These are phyloP conservation scores for Microcos paniculata DNA, from an alignment of 345 rosid genomes.

Conservation along the genomic window DNA sequence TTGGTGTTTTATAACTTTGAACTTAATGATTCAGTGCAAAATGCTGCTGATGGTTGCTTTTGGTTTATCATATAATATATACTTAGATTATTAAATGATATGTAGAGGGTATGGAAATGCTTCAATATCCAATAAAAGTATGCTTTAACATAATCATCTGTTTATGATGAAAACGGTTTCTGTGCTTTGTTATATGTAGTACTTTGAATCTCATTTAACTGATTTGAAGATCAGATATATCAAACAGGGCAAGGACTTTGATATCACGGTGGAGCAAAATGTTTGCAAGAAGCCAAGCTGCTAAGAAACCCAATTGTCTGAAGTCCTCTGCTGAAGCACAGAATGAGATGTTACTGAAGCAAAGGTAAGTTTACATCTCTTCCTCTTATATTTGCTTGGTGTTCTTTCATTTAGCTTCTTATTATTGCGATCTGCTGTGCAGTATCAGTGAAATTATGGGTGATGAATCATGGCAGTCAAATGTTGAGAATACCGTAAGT, in stretches of 20 bases:
- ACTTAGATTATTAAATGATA: not conserved
- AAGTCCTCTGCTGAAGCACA: slow-evolving; percentile 53
- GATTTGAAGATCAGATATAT: slow-evolving; percentile 99
- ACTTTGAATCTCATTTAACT: slow-evolving; percentile 71
- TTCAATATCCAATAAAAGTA: not conserved
- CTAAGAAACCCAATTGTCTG: slow-evolving; percentile 67
- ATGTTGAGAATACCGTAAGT: slow-evolving; percentile 58
- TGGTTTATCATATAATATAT: too few species aligned
- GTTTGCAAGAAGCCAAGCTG: slow-evolving; percentile 70
- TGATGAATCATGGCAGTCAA: slow-evolving; percentile 55
- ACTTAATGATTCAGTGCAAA: not conserved
- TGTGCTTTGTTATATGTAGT: slow-evolving; percentile 17
- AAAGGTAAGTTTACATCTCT: slow-evolving; percentile 57
- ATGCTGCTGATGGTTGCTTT: not conserved
- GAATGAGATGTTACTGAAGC: slow-evolving; percentile 71
- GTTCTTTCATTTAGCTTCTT: slow-evolving; percentile 25
- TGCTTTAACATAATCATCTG: not conserved
- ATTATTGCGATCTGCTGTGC: slow-evolving; percentile 35
- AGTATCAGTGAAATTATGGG: slow-evolving; percentile 84
- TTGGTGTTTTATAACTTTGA: not conserved
- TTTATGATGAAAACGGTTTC: not conserved
- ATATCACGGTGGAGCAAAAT: slow-evolving; percentile 90
- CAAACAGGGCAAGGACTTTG: slow-evolving; percentile 95
- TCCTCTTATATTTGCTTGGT: slow-evolving; percentile 10
- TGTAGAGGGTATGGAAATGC: not conserved